phyloP scores from a whole-genome alignment of 2,329 filamentous ascomycete species.

The Scedosporium boydii region DNA sequence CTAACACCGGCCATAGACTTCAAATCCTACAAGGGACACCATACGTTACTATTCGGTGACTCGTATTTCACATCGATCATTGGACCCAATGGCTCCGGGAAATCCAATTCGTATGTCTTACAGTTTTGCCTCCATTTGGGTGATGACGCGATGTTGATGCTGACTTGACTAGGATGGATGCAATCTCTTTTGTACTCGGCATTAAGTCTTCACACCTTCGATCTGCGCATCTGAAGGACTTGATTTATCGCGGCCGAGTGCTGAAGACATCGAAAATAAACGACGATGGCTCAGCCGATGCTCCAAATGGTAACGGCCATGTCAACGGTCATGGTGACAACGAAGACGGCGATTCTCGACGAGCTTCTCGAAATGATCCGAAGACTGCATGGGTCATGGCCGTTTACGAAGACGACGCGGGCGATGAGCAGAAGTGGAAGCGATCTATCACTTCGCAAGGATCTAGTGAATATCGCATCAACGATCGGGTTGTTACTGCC shows the following conservation, averaged over 20 bases:
- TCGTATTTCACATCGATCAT: conserved; percentile 99
- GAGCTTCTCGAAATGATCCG: conserved; percentile 68
- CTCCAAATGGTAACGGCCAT: conserved; percentile 47
- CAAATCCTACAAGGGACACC: conserved; percentile 98
- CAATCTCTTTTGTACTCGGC: conserved; percentile 95
- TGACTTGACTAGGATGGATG: conserved; percentile 67
- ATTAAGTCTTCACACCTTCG: conserved; percentile 98
- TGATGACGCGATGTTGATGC: conserved; percentile 6
- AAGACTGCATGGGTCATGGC: conserved; percentile 99
- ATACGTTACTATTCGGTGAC: conserved; percentile 88
- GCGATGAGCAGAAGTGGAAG: conserved; percentile 93
- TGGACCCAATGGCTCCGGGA: conserved; percentile 97
- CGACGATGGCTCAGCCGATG: conserved; percentile 69
- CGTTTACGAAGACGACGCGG: conserved; percentile 94
- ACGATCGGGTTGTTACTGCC: conserved; percentile 78
- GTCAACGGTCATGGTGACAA: conserved; percentile 53
- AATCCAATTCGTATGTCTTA: conserved; percentile 78
- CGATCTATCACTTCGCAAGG: conserved; percentile 83
- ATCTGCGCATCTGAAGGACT: conserved; percentile 84
- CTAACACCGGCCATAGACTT: conserved; percentile 55
- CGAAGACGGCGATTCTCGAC: conserved; percentile 47
- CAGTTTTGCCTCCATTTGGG: background rate
- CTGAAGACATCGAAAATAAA: conserved; percentile 89
- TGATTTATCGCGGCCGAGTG: conserved; percentile 92
- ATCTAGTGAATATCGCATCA: conserved; percentile 92